Base-by-base conservation (phyloP, 208 protist genomes). In the Leishmania braziliensis region DNA sequence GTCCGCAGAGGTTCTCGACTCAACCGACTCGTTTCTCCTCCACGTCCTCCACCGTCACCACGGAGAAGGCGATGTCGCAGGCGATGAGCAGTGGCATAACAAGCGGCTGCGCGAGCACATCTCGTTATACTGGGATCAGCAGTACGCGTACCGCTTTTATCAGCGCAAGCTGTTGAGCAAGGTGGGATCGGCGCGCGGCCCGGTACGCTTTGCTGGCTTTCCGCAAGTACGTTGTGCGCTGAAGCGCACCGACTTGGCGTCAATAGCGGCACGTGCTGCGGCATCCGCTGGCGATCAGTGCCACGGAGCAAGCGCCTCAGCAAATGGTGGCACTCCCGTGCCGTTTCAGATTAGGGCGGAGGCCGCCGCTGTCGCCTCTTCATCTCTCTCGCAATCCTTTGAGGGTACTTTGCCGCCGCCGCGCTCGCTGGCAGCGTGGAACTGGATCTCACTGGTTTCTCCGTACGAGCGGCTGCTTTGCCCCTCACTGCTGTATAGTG, bases 401-500 rank as follows among this genome's bases (percentile, higher is more conserved):
- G 72, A 56, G n/a, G 74, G 36, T 14, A 9, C 36, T 16, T 23
- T 77, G 78, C n/a, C 26, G 33, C 75, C 79, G 46, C 79, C 82
- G 12, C 76, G 79, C 14, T 60, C 77, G 12, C 74, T 84, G 12
- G 83, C 86, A 26, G 81, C 84, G 46, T 81, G 83, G 77, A 81
- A 77, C 29, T 82, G 68, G 71, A 82, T 95, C 18, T 76, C 43
- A 10, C 65, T 91, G 33, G 72, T 91, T 16, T 72, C 89, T 0
- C 89, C 83, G 48, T 94, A 92, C 68, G 92, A 95, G 76, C 81
- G 82, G 20, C 84, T 92, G 3, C 73, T 91, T 51, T 94, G 92
- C 60, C 92, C 92, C 0, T 82, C 86, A 29, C 82, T 95, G n/a
- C 82, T 93, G 16, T 90, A 86, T 46, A 93, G 90, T 60, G 87